Percentiles rank a stretch among this genome's conserved stretches.
Evolutionary conservation across 73 alveolate species (phyloP).

Genomic region (Halteria grandinella): DNA sequence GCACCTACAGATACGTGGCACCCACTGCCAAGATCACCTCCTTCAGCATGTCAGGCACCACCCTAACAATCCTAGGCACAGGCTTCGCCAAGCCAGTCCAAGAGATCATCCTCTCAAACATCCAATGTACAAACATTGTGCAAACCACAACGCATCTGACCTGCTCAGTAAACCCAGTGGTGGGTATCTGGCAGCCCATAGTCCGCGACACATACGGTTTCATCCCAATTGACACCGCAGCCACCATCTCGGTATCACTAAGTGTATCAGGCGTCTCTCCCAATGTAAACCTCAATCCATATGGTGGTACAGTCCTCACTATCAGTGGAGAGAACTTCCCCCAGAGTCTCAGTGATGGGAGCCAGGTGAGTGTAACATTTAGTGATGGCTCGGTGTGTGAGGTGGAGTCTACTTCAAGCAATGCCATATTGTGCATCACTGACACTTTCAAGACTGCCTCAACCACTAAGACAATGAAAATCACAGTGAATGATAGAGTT

Average conservation of each 20-base stretch:
- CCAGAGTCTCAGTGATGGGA: conserved; percentile 1
- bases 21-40: not conserved
- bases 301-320: conserved; percentile 30
- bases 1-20: conserved; percentile 21
- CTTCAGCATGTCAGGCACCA: not conserved
- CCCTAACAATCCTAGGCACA: conserved; percentile 2
- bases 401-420: not conserved
- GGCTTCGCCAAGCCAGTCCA: conserved; percentile 6
- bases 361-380: conserved; percentile 1
- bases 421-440: conserved; percentile 2
- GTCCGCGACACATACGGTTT: too few species aligned
- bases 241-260: too few species aligned
- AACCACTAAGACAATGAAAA: not conserved
- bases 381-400: conserved; percentile 20
- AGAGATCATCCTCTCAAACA: too few species aligned
- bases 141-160: conserved; percentile 1
- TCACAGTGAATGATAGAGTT: not conserved
- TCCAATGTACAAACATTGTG: too few species aligned
- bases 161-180: conserved; percentile 21
- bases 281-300: conserved; percentile 7
- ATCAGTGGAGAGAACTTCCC: conserved; percentile 42
- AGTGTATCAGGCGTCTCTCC: conserved; percentile 9
- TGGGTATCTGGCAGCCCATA: conserved; percentile 25
- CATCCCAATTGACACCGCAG: too few species aligned
- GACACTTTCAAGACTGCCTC: not conserved